phyloP scores from a whole-genome alignment of 345 rosid genomes.

The Tarenaya hassleriana region DNA sequence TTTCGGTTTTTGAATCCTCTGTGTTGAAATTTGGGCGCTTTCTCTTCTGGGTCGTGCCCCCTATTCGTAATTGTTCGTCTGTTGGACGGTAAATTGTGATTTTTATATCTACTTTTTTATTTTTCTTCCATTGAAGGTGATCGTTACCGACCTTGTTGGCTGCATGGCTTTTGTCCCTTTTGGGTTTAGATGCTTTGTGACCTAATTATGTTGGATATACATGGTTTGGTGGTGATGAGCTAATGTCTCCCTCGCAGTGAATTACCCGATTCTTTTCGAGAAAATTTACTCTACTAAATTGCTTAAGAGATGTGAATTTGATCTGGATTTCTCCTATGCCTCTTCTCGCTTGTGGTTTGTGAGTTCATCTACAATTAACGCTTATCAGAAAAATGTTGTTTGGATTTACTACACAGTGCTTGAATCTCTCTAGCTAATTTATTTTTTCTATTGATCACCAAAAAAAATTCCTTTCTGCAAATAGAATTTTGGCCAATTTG shows the following conservation, averaged over 20 bases:
- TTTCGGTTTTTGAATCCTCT: neutral
- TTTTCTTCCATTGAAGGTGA: too few relatives aligned
- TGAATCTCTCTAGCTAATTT: too few relatives aligned
- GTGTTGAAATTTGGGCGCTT: neutral
- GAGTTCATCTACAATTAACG: neutral
- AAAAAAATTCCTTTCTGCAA: too few relatives aligned
- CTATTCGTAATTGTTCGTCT: constrained; percentile 13
- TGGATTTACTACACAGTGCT: too few relatives aligned
- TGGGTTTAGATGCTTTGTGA: constrained; percentile 4
- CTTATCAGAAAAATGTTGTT: neutral
- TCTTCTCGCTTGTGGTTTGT: neutral
- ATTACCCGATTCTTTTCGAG: neutral
- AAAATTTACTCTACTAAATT: constrained; percentile 12
- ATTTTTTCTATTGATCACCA: too few relatives aligned
- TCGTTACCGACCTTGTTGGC: neutral
- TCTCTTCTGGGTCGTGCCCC: constrained; percentile 13
- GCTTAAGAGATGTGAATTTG: neutral
- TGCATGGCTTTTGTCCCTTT: neutral
- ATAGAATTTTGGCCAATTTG: too few relatives aligned
- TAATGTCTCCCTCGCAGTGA: constrained; percentile 2
- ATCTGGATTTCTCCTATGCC: neutral
- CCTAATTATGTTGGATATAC: too few relatives aligned
- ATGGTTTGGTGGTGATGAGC: constrained; percentile 2
- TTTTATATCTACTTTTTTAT: too few relatives aligned
- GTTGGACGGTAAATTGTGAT: constrained; percentile 7